Conservation (phyloP, 1,284 basidiomycete species). For the Rhizoctonia solani region DNA sequence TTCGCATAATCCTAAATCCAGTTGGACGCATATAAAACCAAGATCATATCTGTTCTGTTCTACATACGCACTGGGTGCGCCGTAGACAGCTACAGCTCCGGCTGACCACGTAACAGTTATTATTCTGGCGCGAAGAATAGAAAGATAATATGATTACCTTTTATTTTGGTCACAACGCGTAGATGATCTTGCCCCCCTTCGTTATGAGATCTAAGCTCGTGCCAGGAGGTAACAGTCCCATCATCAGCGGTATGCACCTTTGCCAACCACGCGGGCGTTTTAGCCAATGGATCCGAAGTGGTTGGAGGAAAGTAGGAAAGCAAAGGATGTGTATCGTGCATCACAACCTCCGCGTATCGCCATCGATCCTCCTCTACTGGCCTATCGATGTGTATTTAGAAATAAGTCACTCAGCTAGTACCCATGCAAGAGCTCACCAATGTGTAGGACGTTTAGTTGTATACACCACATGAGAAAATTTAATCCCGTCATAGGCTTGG, state of each 20-base stretch:
- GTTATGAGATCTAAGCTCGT: not conserved
- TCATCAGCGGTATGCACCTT: not conserved
- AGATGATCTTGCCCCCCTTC: not conserved
- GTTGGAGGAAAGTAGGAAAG: not conserved
- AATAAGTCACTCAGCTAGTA: not conserved
- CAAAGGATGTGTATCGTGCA: constrained; percentile 14
- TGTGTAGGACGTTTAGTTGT: not conserved
- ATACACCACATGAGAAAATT: constrained; percentile 6
- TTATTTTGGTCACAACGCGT: not conserved
- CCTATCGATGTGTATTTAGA: not conserved
- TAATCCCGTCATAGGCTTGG: not conserved
- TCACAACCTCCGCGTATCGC: not conserved
- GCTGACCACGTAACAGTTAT: not conserved
- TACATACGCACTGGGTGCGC: constrained; percentile 8
- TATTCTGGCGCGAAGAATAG: too few species aligned
- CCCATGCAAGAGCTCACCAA: not conserved
- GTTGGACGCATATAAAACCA: constrained; percentile 3
- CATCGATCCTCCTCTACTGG: constrained; percentile 2
- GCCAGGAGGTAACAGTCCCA: not conserved
- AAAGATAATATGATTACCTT: not conserved
- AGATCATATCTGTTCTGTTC: not conserved
- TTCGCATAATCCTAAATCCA: not conserved
- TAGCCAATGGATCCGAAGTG: not conserved
- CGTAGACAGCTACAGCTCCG: not conserved
- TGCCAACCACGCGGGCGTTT: not conserved